These are phyloP conservation scores for Colletotrichum sp. DNA, from an alignment of 2,329 filamentous ascomycete species.

Conservation along the genomic window DNA sequence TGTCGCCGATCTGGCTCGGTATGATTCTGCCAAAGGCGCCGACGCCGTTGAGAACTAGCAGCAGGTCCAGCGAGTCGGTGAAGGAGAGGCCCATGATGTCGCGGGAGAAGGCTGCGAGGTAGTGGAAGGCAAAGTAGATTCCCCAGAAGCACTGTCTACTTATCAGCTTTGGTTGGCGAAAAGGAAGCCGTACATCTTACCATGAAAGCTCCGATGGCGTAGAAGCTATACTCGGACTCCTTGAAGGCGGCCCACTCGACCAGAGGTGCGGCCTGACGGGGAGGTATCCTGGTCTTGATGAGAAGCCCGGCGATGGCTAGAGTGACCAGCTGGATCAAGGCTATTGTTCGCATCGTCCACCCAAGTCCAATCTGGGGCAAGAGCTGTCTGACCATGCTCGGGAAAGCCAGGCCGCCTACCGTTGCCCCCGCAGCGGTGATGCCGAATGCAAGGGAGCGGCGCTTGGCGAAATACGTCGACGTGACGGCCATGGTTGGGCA, in stretches of 20 bases:
- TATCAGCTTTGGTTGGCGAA: conserved; percentile 3
- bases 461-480: conserved; percentile 67
- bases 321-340: conserved; percentile 60
- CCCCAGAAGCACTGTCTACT: conserved; percentile 48
- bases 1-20: conserved; percentile 52
- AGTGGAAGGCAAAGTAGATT: conserved; percentile 65
- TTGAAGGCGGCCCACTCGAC: conserved; percentile 51
- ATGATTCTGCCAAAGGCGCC: conserved; percentile 54
- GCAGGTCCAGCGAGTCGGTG: conserved; percentile 43
- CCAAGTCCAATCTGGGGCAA: conserved; percentile 60
- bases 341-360: conserved; percentile 64
- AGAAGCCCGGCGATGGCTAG: conserved; percentile 40
- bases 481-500: conserved; percentile 68
- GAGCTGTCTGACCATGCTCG: conserved; percentile 60
- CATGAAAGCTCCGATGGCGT: conserved; percentile 38
- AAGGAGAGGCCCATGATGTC: conserved; percentile 35
- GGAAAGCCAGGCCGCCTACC: conserved; percentile 61
- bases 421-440: conserved; percentile 65
- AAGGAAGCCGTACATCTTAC: background rate
- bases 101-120: conserved; percentile 55
- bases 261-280: conserved; percentile 41
- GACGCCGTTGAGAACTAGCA: conserved; percentile 59
- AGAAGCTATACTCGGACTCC: conserved; percentile 48
- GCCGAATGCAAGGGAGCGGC: conserved; percentile 65
- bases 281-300: conserved; percentile 45